Evolutionary conservation across 805 yeast genomes (phyloP).

Genomic region (Pichia deserticola): DNA sequence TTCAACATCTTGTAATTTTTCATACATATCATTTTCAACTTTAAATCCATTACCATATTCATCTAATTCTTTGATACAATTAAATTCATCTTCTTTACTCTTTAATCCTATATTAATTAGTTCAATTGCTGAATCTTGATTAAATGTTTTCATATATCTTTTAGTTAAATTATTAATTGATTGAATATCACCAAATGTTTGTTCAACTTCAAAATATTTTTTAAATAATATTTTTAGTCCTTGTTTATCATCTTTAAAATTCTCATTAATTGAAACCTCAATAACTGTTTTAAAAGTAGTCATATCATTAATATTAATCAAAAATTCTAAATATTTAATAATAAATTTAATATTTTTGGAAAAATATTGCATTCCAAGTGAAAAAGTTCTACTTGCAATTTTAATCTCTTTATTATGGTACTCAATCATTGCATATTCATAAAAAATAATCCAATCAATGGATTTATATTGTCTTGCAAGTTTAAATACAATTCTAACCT

Average conservation of each 20-base stretch:
- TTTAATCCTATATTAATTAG: conserved; percentile 7
- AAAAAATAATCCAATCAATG: conserved; percentile 68
- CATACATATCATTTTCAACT: neutral
- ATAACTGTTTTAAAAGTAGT: conserved; percentile 71
- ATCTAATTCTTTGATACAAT: neutral
- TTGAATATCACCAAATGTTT: conserved; percentile 60
- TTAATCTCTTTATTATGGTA: conserved; percentile 56
- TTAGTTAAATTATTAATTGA: conserved; percentile 60
- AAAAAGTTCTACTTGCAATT: conserved; percentile 70
- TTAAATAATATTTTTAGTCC: conserved; percentile 43
- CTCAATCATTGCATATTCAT: conserved; percentile 79
- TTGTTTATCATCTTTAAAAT: conserved; percentile 30
- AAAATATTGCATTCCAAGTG: conserved; percentile 58
- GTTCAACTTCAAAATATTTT: conserved; percentile 59
- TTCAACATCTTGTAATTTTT: neutral
- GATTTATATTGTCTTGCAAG: conserved; percentile 56
- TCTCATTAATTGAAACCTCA: conserved; percentile 60
- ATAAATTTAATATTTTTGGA: conserved; percentile 53
- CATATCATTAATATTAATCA: conserved; percentile 60
- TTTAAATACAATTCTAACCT: conserved; percentile 66
- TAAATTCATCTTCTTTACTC: neutral
- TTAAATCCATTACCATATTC: neutral
- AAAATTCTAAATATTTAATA: conserved; percentile 61
- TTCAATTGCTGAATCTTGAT: conserved; percentile 39
- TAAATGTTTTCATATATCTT: conserved; percentile 59